Evolutionary conservation across 2,329 filamentous ascomycete species (phyloP), one percentile per base, ranked within the genome.

Genomic region (Blastomyces parvus): DNA sequence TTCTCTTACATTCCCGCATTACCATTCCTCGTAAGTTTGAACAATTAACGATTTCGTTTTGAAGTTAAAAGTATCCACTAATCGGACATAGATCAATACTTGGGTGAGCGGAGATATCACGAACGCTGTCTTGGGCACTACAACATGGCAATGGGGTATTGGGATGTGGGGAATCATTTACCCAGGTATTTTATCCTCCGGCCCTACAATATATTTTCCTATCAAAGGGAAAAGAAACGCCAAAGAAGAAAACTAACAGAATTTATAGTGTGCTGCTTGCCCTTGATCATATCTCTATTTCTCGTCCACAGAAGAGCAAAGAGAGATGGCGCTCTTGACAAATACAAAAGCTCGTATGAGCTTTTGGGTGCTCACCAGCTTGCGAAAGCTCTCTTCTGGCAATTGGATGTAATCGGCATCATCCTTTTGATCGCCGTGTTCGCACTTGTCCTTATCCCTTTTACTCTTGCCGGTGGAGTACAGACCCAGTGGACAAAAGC

Each of bases 151-250:
- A 64, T 87, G 84, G 84, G 85, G 85, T 17, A 66, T 85, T 30
- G 85, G 84, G 66, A 87, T 87, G 84, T 87, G 83, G 79, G 79
- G 78, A 57, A 81, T 87, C 65, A 84, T 86, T 59, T 86, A 83
- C 68, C 82, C 84, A 0, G 67, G 71, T 72, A 69, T 55, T 57
- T 3, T 6, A 44, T 19, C 46, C 22, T 27, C 53, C 38, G 40
- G 38, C 22, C 33, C 19, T 36, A 56, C 11, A 2, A 44, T 22
- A 42, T 63, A 5, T 25, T 61, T 11, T 33, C 60, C 19, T 8
- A 38, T 17, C 8, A 19, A 33, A 55, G 14, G 17, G 27, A 8
- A 17, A 36, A n/a, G 8, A n/a, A 19, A 30, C 8, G 22, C 6
- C 2, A 56, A 13, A 56, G 38, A 9, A 0, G 36, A n/a, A 0